Percentiles rank a stretch among this genome's conserved stretches.
Conservation (phyloP, 805 yeast genomes). For the Pichia exigua region DNA sequence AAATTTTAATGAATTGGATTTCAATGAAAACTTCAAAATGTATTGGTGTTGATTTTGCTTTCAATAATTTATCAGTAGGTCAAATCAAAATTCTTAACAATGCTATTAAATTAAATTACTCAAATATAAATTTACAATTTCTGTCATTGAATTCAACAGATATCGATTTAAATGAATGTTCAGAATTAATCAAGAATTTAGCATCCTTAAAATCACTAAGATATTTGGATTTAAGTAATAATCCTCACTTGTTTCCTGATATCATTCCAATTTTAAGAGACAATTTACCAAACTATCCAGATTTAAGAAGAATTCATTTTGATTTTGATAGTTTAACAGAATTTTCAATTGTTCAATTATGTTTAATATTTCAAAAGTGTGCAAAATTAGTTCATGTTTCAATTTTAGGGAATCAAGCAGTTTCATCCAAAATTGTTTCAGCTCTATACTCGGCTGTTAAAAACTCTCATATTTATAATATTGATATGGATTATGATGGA, state of each 20-base stretch:
- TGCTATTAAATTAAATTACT: conserved; percentile 26
- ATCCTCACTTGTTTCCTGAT: conserved; percentile 45
- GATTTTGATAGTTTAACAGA: conserved; percentile 44
- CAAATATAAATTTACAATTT: conserved; percentile 33
- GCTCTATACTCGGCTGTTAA: conserved; percentile 45
- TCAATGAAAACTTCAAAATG: conserved; percentile 36
- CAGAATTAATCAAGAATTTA: conserved; percentile 32
- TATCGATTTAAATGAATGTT: conserved; percentile 31
- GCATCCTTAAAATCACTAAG: conserved; percentile 34
- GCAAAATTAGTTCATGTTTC: conserved; percentile 46
- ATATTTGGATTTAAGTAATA: conserved; percentile 46
- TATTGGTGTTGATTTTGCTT: conserved; percentile 49
- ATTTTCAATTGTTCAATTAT: conserved; percentile 40
- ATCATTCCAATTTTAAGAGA: conserved; percentile 38
- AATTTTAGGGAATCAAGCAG: conserved; percentile 41
- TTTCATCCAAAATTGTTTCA: conserved; percentile 38
- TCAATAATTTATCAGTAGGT: conserved; percentile 42
- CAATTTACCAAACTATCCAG: conserved; percentile 37
- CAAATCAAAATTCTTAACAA: conserved; percentile 40
- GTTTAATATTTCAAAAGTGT: conserved; percentile 40
- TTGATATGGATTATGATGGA: conserved; percentile 45
- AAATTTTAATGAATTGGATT: conserved; percentile 41
- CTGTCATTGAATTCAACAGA: conserved; percentile 47
- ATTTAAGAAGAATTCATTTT: conserved; percentile 44
- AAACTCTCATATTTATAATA: conserved; percentile 38